These are phyloP conservation scores for Ophiocordyceps unilateralis DNA, from an alignment of 2,329 filamentous ascomycete species.

Conservation along the genomic window DNA sequence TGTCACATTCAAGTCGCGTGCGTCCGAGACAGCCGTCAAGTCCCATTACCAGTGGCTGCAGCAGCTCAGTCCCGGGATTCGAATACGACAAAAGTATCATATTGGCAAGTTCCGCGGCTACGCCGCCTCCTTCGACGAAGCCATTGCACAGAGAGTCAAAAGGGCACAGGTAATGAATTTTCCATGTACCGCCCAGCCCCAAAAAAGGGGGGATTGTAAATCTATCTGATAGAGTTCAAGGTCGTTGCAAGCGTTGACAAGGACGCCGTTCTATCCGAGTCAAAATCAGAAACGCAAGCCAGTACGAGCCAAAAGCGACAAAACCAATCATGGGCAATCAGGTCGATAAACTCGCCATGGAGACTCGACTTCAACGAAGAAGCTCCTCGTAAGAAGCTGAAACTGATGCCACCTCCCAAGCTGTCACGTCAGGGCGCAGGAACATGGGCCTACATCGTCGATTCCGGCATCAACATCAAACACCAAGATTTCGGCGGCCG, in stretches of 20 bases:
- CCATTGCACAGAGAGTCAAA: neutral
- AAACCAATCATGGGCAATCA: no score
- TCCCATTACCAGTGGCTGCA: no score
- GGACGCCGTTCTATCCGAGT: no score
- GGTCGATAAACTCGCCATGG: neutral
- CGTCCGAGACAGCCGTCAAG: no score
- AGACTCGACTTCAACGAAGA: neutral
- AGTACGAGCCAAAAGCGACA: no score
- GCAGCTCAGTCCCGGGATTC: no score
- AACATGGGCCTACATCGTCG: neutral
- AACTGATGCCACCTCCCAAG: neutral
- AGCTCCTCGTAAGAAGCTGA: neutral
- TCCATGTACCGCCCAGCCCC: neutral
- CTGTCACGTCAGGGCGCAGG: neutral
- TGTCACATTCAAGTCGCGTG: no score
- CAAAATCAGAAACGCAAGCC: no score
- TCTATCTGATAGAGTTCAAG: no score
- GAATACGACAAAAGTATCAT: neutral
- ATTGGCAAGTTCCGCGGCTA: neutral
- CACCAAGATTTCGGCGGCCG: neutral
- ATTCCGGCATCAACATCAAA: neutral
- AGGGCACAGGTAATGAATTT: neutral
- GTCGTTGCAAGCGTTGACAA: no score
- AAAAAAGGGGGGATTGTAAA: no score
- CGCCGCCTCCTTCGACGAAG: neutral